Percentiles rank a stretch among this genome's conserved stretches.
Evolutionary conservation across 2,329 filamentous ascomycete genomes (phyloP).

Genomic region (Fusarium sp.): DNA sequence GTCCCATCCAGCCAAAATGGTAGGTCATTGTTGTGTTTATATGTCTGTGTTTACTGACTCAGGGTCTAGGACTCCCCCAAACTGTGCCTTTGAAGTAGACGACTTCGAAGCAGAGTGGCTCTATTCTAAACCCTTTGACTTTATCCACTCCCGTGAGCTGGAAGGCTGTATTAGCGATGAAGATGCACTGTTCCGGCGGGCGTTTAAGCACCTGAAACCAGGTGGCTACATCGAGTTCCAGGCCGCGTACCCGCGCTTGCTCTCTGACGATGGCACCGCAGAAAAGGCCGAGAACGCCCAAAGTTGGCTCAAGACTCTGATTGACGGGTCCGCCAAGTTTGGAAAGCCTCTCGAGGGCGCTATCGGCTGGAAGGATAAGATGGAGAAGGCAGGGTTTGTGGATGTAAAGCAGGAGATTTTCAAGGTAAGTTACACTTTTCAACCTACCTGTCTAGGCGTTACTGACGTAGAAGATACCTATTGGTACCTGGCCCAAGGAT

Average conservation of each 20-base stretch:
- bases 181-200: constrained; percentile 20
- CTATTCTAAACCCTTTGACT: constrained; percentile 28
- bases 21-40: not conserved
- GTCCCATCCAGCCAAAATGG: constrained; percentile 35
- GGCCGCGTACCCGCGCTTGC: constrained; percentile 12
- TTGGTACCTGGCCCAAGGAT: constrained; percentile 27
- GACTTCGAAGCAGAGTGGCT: constrained; percentile 32
- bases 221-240: constrained; percentile 27
- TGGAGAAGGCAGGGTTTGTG: constrained; percentile 19
- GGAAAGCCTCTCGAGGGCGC: constrained; percentile 29
- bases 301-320: constrained; percentile 15
- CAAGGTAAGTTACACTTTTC: constrained; percentile 15
- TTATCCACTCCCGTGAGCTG: constrained; percentile 33
- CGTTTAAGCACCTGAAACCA: constrained; percentile 16
- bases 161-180: constrained; percentile 30
- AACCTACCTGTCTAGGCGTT: not conserved
- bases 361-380: constrained; percentile 18
- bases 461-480: constrained; percentile 15
- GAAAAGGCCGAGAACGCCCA: constrained; percentile 26
- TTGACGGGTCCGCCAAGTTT: constrained; percentile 20
- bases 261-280: constrained; percentile 30
- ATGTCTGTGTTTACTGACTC: too few species aligned
- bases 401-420: constrained; percentile 25
- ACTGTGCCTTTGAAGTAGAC: constrained; percentile 29
- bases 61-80: constrained; percentile 11